Base-by-base conservation (phyloP, 148 eudicot species). In the Dianthus caryophyllus region DNA sequence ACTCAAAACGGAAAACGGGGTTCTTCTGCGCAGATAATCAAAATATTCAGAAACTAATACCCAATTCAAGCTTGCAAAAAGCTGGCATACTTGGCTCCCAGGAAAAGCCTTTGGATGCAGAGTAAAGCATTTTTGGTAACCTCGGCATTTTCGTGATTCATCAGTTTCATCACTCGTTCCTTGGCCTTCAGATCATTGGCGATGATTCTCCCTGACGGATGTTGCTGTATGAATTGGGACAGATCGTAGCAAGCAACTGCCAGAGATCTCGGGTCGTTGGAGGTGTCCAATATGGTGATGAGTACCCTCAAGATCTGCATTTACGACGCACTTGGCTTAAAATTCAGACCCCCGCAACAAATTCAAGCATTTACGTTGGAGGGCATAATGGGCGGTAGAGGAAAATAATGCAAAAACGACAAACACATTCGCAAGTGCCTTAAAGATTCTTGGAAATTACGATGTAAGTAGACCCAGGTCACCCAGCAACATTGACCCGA, bases 81-180 rank as follows among this genome's bases (percentile, higher is more conserved):
- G 84, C 99, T 90, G 22, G 99, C 96, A 66, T 94, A 94, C 73
- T 90, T 94, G 87, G 97, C 91, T 50, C 99, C 99, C 55, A 94
- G 84, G 76, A 90, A 94, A 51, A 94, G 99, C 96, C 99, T 94
- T 70, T 94, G 97, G 75, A 85, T 85, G 85, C 99, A 94, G 25
- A 94, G 89, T 57, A 94, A 59, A 21, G 99, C 90, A 55, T 88
- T 90, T 76, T 90, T 95, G 10, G 97, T 95, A 29, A 95, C 99
- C 86, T 95, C 99, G 0, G 89, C 72, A 38, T 86, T 88, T 77
- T 88, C 97, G 61, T 95, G 96, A 79, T 85, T 85, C 99, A 95
- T 84, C 73, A 95, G 54, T 67, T 88, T 90, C 99, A 90, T 90
- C 65, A 95, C 96, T 31, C 99, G 86, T 36, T 95, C 99, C 80